Evolutionary conservation across 768 basidiomycete species (phyloP), one percentile per base, ranked within the genome.

Genomic region (Termitomyces sp.): DNA sequence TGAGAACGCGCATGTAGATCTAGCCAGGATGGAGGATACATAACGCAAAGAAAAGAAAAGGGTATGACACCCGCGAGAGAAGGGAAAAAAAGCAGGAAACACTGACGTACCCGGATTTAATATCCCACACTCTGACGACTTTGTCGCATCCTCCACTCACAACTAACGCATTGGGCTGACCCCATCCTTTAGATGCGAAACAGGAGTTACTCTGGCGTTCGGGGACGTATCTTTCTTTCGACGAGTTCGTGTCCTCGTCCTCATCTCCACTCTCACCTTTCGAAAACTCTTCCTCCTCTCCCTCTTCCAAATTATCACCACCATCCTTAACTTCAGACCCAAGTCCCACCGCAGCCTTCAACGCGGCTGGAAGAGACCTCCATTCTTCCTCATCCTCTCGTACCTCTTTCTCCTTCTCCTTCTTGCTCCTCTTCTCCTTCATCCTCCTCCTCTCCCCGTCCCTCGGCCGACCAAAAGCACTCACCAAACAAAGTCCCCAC

Each of bases 71-170:
- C n/a, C n/a, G n/a, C n/a, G n/a, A n/a, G n/a, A n/a, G 4, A 7
- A 16, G 10, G n/a, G 35, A 36, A n/a, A 20, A 18, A 27, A 22
- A 56, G 9, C 11, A 5, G 32, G 20, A 29, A 48, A 48, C 15
- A 66, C n/a, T n/a, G n/a, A n/a, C 84, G 45, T 64, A 95, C 88
- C 94, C 94, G 16, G 89, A 84, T 48, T 82, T 77, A 7, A 89
- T 82, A 65, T 97, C 93, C 95, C 95, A 98, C 0, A 99, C 91
- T 33, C 88, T 77, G n/a, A 99, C 73, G 42, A 83, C 81, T 61
- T 94, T 88, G 65, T 99, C 96, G 63, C 96, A 97, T 5, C 94
- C 95, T 1, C 91, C 95, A 56, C 89, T 94, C 22, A 98, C 88
- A 18, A 96, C 84, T 5, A 97, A 73, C 7, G 91, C 76, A 46